Conservation (phyloP, 2,329 filamentous ascomycete genomes). For the Apiospora sp. region DNA sequence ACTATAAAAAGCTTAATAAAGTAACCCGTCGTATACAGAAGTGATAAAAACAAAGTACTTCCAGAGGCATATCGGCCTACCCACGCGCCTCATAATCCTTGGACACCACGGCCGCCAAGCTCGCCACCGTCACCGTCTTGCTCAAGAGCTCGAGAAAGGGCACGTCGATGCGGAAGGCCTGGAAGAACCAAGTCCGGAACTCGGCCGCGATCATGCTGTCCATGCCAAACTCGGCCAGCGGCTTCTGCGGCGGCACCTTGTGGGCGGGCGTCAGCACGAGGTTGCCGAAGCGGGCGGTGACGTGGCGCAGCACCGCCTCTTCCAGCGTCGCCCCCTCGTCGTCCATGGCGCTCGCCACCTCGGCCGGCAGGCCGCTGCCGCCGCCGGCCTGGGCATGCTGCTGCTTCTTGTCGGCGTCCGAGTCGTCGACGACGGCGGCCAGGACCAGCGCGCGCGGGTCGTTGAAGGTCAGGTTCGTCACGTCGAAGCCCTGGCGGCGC, state of each 20-base stretch:
- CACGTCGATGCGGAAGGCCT: constrained; percentile 43
- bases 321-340: constrained; percentile 33
- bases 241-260: constrained; percentile 29
- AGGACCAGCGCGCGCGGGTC: constrained; percentile 32
- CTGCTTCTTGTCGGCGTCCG: background rate
- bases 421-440: constrained; percentile 24
- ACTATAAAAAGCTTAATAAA: no score
- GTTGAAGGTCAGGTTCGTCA: constrained; percentile 26
- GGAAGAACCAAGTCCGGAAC: constrained; percentile 45
- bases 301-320: constrained; percentile 24
- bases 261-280: constrained; percentile 29
- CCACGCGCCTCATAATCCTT: no score
- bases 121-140: no score
- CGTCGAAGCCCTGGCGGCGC: background rate
- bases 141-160: constrained; percentile 44
- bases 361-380: constrained; percentile 30
- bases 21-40: no score
- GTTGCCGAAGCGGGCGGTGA: constrained; percentile 29
- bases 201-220: constrained; percentile 48
- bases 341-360: no score
- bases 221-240: constrained; percentile 39
- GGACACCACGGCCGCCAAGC: no score
- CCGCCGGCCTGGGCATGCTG: background rate
- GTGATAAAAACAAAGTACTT: no score
- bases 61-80: no score